phyloP scores from a whole-genome alignment of 1,139 yeast genomes.

The Hansenula lynferdii region DNA sequence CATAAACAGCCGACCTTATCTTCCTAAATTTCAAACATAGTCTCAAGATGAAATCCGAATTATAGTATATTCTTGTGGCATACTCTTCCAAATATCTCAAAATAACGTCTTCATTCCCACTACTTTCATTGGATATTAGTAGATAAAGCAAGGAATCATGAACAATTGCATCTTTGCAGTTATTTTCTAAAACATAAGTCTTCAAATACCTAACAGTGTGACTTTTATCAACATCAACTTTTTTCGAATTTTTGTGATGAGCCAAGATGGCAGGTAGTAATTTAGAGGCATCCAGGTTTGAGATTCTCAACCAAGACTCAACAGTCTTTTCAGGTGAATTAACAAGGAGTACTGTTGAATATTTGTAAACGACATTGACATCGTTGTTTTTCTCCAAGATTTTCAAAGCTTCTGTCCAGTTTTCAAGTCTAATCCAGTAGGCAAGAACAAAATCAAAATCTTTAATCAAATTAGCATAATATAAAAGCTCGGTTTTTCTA shows the following conservation, averaged over 20 bases:
- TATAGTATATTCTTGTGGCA: constrained; percentile 36
- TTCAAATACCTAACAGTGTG: constrained; percentile 63
- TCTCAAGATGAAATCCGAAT: constrained; percentile 71
- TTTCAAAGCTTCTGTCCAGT: constrained; percentile 72
- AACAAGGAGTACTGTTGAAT: constrained; percentile 61
- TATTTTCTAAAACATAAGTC: constrained; percentile 52
- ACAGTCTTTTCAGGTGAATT: constrained; percentile 69
- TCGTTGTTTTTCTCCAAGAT: constrained; percentile 45
- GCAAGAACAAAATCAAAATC: constrained; percentile 68
- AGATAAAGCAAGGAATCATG: constrained; percentile 74
- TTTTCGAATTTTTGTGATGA: constrained; percentile 40
- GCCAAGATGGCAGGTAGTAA: constrained; percentile 73
- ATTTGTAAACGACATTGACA: constrained; percentile 52
- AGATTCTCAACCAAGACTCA: constrained; percentile 66
- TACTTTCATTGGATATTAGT: constrained; percentile 53
- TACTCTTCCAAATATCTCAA: constrained; percentile 43
- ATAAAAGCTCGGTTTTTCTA: constrained; percentile 55
- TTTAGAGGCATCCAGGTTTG: constrained; percentile 30
- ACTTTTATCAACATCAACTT: constrained; percentile 38
- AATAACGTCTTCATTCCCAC: constrained; percentile 34
- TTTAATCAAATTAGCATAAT: constrained; percentile 61
- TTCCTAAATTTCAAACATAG: constrained; percentile 60
- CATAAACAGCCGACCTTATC: constrained; percentile 61
- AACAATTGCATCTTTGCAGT: constrained; percentile 44
- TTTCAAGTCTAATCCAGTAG: constrained; percentile 61